Base-by-base conservation (phyloP, 2,329 filamentous ascomycete species). In the Pestalotiopsis sp. region DNA sequence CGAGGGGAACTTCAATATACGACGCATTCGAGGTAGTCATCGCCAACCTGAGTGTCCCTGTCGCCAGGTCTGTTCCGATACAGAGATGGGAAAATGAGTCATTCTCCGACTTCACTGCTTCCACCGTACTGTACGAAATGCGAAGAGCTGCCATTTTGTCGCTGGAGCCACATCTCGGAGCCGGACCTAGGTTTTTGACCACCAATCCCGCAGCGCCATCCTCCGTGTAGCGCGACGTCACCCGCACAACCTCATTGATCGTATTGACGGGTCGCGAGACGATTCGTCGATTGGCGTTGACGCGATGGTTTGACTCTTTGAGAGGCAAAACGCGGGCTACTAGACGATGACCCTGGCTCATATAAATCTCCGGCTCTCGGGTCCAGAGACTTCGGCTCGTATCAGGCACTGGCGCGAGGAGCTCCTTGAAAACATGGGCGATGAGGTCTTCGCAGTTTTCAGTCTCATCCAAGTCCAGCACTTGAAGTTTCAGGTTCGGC, bases 321-420 rank as follows among this genome's bases (percentile, higher is more conserved):
- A 80, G 81, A 0, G 83, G 81, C 2, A 83, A 20, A 3, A 84
- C 73, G 0, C 83, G 80, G 0, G 82, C 80, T 2, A 84, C 74
- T 0, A 81, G 69, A 0, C 78, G 77, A 4, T 60, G 71, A 1
- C 78, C 79, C 2, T 74, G 67, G 49, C 81, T 74, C 1, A 83
- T 72, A 56, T 82, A 77, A 2, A 84, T 74, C 73, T 84, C 82
- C 0, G 75, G 75, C 70, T 84, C 82, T 17, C 73, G 68, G 1
- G 72, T 71, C 76, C 77, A 79, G 1, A 82, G 71, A 1, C 64
- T 61, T 5, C 69, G 27, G 1, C 31, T 45, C 1, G 57, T 20
- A 5, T 63, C 27, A 7, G 64, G 57, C 9, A 56, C 36, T 3
- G 64, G 6, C 13, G 12, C 38, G 36, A 58, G 41, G 0, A 78